phyloP scores from a whole-genome alignment of 139 green algal species.

The Picochlorum sp. region DNA sequence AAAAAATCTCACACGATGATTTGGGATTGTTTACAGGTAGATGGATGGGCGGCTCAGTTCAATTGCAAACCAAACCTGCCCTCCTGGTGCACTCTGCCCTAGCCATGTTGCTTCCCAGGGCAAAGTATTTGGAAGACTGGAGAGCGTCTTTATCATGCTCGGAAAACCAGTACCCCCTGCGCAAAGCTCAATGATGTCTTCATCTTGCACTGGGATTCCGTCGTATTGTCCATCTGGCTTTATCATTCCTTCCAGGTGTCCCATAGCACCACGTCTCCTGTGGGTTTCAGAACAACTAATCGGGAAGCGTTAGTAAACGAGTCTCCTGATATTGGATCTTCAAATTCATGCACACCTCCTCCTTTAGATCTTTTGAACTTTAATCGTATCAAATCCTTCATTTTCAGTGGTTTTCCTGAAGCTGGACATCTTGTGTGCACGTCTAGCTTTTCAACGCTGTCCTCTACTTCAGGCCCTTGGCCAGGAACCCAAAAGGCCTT shows the following conservation, averaged over 20 bases:
- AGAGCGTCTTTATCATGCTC: slow-evolving; percentile 56
- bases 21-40: too few species aligned
- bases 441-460: slow-evolving; percentile 57
- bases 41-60: neutral
- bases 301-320: slow-evolving; percentile 71
- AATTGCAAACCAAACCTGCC: slow-evolving; percentile 58
- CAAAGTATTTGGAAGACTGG: slow-evolving; percentile 42
- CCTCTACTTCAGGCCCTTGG: slow-evolving; percentile 35
- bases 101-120: slow-evolving; percentile 58
- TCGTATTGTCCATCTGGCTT: slow-evolving; percentile 67
- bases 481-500: slow-evolving; percentile 77
- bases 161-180: slow-evolving; percentile 62
- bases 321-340: slow-evolving; percentile 80
- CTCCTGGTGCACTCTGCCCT: slow-evolving; percentile 53
- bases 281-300: slow-evolving; percentile 73
- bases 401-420: slow-evolving; percentile 66
- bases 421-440: slow-evolving; percentile 67
- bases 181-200: slow-evolving; percentile 70
- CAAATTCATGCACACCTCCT: slow-evolving; percentile 46
- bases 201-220: slow-evolving; percentile 34
- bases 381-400: slow-evolving; percentile 53
- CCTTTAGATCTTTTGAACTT: slow-evolving; percentile 53
- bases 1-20: too few species aligned
- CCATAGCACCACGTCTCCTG: slow-evolving; percentile 66
- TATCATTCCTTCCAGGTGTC: slow-evolving; percentile 68